phyloP scores from a whole-genome alignment of 305 asterid genomes.

The Withania somnifera region DNA sequence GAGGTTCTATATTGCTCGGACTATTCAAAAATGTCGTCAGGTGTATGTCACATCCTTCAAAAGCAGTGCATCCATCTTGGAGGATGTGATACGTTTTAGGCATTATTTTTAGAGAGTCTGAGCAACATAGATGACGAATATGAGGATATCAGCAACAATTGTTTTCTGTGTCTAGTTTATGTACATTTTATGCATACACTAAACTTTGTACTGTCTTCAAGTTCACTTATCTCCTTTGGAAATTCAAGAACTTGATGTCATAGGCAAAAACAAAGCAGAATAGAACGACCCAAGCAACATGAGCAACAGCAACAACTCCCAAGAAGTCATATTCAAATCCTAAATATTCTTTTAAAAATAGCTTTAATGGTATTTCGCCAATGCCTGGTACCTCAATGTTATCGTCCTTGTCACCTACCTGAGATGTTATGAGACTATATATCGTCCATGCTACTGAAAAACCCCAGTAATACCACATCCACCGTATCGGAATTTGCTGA shows the following conservation, averaged over 20 bases:
- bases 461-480: conserved; percentile 98
- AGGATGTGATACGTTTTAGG: background rate
- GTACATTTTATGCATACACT: background rate
- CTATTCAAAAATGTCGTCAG: background rate
- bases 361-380: background rate
- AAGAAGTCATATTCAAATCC: conserved; percentile 69
- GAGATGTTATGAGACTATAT: conserved; percentile 81
- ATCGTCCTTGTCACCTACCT: conserved; percentile 41
- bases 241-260: conserved; percentile 72
- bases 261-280: conserved; percentile 65
- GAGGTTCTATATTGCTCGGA: background rate
- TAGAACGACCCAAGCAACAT: conserved; percentile 61
- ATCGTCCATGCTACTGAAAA: conserved; percentile 90
- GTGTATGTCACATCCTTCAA: background rate
- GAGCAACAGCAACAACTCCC: conserved; percentile 46
- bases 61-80: background rate
- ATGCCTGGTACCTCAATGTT: background rate
- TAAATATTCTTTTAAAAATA: background rate
- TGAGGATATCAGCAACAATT: background rate
- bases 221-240: conserved; percentile 58
- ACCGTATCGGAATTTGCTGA: conserved; percentile 52
- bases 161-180: background rate
- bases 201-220: background rate
- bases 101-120: background rate
- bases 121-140: too few relatives aligned